A percentile compares a stretch with the other conserved stretches of the same genome.
These are phyloP conservation scores for Oidiodendron maius DNA, from an alignment of 495 filamentous ascomycete species.

Conservation along the genomic window DNA sequence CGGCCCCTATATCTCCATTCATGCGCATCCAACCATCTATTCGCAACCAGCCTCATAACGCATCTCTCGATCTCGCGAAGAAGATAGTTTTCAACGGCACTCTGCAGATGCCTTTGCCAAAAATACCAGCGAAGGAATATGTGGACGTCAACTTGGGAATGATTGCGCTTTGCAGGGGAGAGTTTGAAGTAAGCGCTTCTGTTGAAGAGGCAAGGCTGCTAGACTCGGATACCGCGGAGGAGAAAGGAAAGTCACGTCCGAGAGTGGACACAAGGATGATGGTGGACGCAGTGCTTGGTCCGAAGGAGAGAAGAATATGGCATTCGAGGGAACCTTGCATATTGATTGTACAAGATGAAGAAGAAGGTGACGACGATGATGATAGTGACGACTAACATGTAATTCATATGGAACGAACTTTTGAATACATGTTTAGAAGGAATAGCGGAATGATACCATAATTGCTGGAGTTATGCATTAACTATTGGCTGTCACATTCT, in stretches of 20 bases:
- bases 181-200: conserved; percentile 74
- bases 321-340: conserved; percentile 59
- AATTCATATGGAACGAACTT: too few relatives aligned
- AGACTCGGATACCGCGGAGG: conserved; percentile 10
- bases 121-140: conserved; percentile 48
- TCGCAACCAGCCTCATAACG: conserved; percentile 62
- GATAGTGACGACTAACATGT: neutral
- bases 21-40: conserved; percentile 74
- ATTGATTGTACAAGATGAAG: conserved; percentile 49
- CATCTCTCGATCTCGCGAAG: conserved; percentile 77
- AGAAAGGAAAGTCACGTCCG: conserved; percentile 28
- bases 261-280: conserved; percentile 47
- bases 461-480: too few relatives aligned
- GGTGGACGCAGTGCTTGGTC: conserved; percentile 48
- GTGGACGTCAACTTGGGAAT: conserved; percentile 56
- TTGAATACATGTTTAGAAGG: neutral
- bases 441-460: neutral
- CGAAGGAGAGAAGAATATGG: conserved; percentile 66
- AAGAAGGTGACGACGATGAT: conserved; percentile 14
- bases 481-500: too few relatives aligned
- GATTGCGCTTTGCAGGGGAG: conserved; percentile 68
- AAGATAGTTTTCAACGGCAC: conserved; percentile 81
- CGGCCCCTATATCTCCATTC: conserved; percentile 60
- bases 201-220: conserved; percentile 68
- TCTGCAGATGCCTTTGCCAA: conserved; percentile 65